These are phyloP conservation scores for Ceratonia siliqua DNA, from an alignment of 306 rosid species.

Conservation along the genomic window DNA sequence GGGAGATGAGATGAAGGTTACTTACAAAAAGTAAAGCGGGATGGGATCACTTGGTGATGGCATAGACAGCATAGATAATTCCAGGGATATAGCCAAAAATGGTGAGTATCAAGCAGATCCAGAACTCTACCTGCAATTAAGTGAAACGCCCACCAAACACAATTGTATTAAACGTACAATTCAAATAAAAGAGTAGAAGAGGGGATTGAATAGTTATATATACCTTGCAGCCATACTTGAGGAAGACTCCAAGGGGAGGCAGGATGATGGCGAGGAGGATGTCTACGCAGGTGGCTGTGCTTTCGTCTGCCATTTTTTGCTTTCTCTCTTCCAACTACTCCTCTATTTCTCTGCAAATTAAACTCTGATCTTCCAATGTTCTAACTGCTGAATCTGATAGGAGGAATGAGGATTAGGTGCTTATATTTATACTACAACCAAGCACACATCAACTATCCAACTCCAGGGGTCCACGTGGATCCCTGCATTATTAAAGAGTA, in stretches of 20 bases:
- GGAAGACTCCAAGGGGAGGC: conserved; percentile 94
- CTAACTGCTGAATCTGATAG: not conserved
- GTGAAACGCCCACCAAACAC: not conserved
- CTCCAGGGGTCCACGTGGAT: conserved; percentile 26
- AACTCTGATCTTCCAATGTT: no score
- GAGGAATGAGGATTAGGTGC: not conserved
- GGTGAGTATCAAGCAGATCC: conserved; percentile 83
- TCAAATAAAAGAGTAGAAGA: not conserved
- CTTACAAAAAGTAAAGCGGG: conserved; percentile 34
- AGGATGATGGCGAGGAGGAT: conserved; percentile 73
- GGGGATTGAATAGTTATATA: no score
- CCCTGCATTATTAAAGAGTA: not conserved
- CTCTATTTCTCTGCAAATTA: no score
- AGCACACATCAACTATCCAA: no score
- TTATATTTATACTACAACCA: no score
- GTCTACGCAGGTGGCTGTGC: conserved; percentile 62
- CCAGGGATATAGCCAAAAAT: conserved; percentile 72
- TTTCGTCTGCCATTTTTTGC: conserved; percentile 39
- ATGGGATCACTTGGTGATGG: conserved; percentile 62
- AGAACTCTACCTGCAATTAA: conserved; percentile 67
- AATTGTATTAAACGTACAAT: not conserved
- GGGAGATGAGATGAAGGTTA: not conserved
- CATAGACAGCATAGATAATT: conserved; percentile 69
- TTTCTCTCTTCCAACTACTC: not conserved
- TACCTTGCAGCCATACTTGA: conserved; percentile 78